Conservation (phyloP, 257 asterid genomes). For the Solanum tarijense region DNA sequence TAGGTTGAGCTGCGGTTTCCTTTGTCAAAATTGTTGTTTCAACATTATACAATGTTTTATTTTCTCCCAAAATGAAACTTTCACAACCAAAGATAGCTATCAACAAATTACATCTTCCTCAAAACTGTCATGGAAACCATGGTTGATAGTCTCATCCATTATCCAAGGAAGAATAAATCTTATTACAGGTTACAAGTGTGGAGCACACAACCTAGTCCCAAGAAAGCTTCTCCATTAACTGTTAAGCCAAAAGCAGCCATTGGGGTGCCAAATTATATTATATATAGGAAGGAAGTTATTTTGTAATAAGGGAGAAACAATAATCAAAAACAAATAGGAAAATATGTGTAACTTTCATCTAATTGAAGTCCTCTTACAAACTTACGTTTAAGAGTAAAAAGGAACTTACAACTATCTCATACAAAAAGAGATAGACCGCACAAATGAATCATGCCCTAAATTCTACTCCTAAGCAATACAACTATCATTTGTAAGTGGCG, state of each 20-base stretch:
- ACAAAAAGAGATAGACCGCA: background rate
- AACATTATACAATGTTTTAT: background rate
- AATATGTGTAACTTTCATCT: background rate
- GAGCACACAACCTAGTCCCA: background rate
- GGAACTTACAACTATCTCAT: background rate
- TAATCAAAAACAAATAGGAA: background rate
- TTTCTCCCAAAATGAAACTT: background rate
- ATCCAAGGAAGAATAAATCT: background rate
- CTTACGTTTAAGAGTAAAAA: background rate
- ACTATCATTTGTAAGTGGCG: background rate
- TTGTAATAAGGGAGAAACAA: background rate
- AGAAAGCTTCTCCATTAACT: background rate
- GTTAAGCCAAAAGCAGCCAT: background rate
- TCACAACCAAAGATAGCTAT: background rate
- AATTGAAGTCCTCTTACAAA: background rate
- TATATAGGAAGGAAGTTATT: background rate
- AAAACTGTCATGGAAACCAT: background rate
- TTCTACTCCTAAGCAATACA: background rate
- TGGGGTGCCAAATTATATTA: background rate
- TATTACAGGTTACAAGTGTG: background rate
- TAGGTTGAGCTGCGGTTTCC: background rate
- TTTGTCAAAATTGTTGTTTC: background rate
- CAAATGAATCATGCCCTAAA: background rate
- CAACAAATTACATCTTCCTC: background rate
- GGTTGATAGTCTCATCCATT: background rate